Evolutionary conservation across 306 rosid species (phyloP), one percentile per base, ranked within the genome.

Genomic region (Dryas octopetala): DNA sequence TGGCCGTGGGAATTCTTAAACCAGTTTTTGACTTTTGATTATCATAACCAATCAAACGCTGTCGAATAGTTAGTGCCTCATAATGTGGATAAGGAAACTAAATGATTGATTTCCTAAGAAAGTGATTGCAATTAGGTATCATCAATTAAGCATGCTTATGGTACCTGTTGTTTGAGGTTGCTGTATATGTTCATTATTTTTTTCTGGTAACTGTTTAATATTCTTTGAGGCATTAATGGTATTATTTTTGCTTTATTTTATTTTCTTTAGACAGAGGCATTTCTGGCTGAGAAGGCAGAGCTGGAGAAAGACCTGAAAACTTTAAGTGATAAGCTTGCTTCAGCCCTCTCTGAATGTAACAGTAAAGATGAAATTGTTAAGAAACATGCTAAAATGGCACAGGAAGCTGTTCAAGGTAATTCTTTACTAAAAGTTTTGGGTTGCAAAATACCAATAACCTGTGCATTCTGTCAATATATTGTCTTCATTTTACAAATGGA

Each of bases 281-380:
- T 86, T 76, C 76, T 82, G 67, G 86, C 88, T 6, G 93, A 91
- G 76, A 93, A 93, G 85, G 97, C 86, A 59, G 86, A 85, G 65
- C 62, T 93, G 81, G 96, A 85, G 90, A 84, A 84, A 82, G 86
- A 86, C n/a, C 77, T 93, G 62, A 82, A 69, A 83, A 83, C 60
- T 80, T 67, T 85, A 59, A 88, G 85, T 61, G 88, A 86, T 58
- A 80, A 84, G 80, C 93, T 91, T 81, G 74, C 83, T 86, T 82
- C 77, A 49, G 85, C 85, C 40, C 79, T 89, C 75, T 84, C 91
- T 28, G 96, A 93, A 16, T 76, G 91, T 78, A 78, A 86, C 65
- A 74, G 83, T 61, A 93, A 93, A 82, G 96, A 88, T 86, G 98
- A 89, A 71, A 84, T 93, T 38, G 88, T 84, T 78, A 91, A 83